Conservation (phyloP, 805 yeast species). For the Ogataea parapolymorpha region DNA sequence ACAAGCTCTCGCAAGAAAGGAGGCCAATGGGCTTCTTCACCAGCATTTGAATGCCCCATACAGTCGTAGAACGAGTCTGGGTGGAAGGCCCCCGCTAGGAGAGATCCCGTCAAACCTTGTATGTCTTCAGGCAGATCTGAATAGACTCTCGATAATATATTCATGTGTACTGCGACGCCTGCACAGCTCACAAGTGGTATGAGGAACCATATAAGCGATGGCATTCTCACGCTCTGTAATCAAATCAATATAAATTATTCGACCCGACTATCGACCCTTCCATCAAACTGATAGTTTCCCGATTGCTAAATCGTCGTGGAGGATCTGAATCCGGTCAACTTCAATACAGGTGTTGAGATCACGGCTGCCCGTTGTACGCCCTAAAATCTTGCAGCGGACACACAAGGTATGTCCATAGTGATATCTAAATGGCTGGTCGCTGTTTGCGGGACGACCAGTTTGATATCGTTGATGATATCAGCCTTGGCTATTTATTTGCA, state of each 20-base stretch:
- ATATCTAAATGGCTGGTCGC: conserved; percentile 16
- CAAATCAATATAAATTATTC: background rate
- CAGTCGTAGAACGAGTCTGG: conserved; percentile 71
- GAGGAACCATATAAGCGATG: background rate
- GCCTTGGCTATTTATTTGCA: conserved; percentile 48
- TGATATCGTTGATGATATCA: conserved; percentile 39
- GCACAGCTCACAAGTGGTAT: conserved; percentile 9
- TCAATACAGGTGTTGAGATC: too few species aligned
- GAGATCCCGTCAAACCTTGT: conserved; percentile 27
- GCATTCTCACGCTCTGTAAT: too few species aligned
- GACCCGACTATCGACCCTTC: conserved; percentile 3
- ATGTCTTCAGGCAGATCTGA: conserved; percentile 34
- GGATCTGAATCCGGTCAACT: too few species aligned
- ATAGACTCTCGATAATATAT: conserved; percentile 33
- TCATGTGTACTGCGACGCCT: conserved; percentile 36
- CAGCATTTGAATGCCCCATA: conserved; percentile 45
- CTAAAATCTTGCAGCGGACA: background rate
- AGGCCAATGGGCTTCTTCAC: conserved; percentile 72
- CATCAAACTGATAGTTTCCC: too few species aligned
- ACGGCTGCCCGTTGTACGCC: too few species aligned
- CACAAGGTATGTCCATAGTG: background rate
- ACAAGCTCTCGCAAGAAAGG: conserved; percentile 52
- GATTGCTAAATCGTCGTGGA: too few species aligned
- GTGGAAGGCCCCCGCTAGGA: conserved; percentile 62
- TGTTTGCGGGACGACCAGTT: conserved; percentile 25